These are phyloP conservation scores for Botrytis squamosa DNA, from an alignment of 2,329 filamentous ascomycete genomes.

Conservation along the genomic window DNA sequence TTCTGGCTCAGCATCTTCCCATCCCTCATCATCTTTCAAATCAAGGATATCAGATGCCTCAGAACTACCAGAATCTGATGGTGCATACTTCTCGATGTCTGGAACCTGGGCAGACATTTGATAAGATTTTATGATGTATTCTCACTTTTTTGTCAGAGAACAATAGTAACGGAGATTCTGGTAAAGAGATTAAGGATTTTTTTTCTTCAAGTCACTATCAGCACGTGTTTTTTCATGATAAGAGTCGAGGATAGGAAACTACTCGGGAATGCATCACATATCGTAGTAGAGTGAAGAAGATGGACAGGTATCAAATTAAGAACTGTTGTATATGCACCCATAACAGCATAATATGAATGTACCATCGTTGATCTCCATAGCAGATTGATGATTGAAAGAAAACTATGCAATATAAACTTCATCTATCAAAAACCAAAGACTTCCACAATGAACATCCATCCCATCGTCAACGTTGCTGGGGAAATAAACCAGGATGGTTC, in stretches of 20 bases:
- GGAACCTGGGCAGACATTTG: slow-evolving; percentile 29
- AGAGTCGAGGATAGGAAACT: background rate
- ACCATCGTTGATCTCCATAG: background rate
- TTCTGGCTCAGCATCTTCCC: slow-evolving; percentile 62
- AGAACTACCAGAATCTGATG: slow-evolving; percentile 42
- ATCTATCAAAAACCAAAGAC: background rate
- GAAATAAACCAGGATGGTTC: background rate
- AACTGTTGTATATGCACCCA: background rate
- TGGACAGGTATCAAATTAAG: background rate
- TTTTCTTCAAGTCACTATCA: background rate
- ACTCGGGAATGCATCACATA: background rate
- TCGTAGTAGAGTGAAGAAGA: background rate
- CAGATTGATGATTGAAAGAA: background rate
- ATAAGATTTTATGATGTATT: background rate
- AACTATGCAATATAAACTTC: background rate
- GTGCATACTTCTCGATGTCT: slow-evolving; percentile 26
- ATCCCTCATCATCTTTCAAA: slow-evolving; percentile 48
- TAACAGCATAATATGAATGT: background rate
- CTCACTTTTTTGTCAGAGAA: background rate
- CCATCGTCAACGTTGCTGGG: slow-evolving; percentile 18
- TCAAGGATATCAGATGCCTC: slow-evolving; percentile 45
- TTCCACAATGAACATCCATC: background rate
- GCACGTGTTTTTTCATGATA: slow-evolving; percentile 1
- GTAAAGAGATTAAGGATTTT: background rate
- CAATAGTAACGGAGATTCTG: background rate